phyloP scores from a whole-genome alignment of 768 basidiomycete genomes.

The Tylopilus sp. region DNA sequence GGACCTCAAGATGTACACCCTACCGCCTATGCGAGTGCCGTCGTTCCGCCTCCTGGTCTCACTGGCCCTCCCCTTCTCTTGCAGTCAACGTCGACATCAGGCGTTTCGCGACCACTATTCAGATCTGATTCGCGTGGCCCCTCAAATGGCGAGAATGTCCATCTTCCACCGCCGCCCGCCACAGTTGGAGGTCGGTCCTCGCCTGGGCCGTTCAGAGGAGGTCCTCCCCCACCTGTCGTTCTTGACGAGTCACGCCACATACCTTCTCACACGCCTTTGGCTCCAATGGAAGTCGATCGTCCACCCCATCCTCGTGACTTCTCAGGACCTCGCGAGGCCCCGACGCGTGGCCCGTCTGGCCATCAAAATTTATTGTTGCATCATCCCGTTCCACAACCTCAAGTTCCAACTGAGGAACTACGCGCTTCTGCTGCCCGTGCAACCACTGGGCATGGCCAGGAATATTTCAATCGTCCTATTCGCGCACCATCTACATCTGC shows the following conservation, averaged over 20 bases:
- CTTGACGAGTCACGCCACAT: conserved; percentile 71
- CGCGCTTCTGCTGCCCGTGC: conserved; percentile 38
- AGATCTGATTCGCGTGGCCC: conserved; percentile 68
- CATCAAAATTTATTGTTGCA: conserved; percentile 61
- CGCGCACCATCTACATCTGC: conserved; percentile 56
- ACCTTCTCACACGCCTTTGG: conserved; percentile 65
- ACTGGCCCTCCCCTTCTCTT: conserved; percentile 65
- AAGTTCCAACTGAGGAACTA: conserved; percentile 49
- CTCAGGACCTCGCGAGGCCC: conserved; percentile 43
- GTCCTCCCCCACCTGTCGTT: conserved; percentile 78
- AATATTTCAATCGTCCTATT: conserved; percentile 52
- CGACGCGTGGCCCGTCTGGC: conserved; percentile 50
- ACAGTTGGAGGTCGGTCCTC: conserved; percentile 47
- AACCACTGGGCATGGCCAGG: conserved; percentile 45
- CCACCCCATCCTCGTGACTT: conserved; percentile 57
- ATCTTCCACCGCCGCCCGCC: conserved; percentile 61
- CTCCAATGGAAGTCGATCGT: conserved; percentile 73
- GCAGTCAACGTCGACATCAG: conserved; percentile 38
- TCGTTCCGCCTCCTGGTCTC: conserved; percentile 67
- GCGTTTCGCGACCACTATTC: conserved; percentile 44
- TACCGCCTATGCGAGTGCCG: conserved; percentile 83
- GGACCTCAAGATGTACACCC: conserved; percentile 96
- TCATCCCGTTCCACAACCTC: conserved; percentile 63
- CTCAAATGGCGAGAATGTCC: conserved; percentile 31
- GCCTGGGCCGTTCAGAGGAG: conserved; percentile 77